Evolutionary conservation across 2,329 filamentous ascomycete genomes (phyloP).

Genomic region (Cladosporium sp.): DNA sequence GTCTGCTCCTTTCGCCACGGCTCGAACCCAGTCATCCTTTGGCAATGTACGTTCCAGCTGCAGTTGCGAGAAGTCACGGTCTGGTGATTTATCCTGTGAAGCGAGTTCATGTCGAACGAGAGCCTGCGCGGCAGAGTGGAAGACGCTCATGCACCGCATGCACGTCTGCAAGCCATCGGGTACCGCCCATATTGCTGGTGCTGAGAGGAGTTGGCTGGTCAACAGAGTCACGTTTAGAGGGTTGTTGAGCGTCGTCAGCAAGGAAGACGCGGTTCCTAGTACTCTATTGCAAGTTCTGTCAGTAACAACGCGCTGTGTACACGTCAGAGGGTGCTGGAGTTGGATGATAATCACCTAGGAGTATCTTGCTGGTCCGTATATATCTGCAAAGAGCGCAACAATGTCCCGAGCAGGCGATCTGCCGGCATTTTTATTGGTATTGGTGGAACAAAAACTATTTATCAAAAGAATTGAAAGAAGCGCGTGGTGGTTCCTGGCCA

Average conservation of each 20-base stretch:
- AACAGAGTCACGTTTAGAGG: slow-evolving; percentile 69
- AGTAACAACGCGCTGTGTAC: slow-evolving; percentile 11
- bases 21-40: slow-evolving; percentile 54
- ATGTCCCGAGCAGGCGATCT: slow-evolving; percentile 61
- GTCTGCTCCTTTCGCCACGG: slow-evolving; percentile 56
- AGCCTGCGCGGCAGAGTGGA: slow-evolving; percentile 61
- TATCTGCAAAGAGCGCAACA: slow-evolving; percentile 59
- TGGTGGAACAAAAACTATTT: no score
- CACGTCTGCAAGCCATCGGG: slow-evolving; percentile 59
- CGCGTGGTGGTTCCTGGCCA: no score
- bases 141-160: slow-evolving; percentile 64
- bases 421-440: slow-evolving; percentile 27
- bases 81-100: slow-evolving; percentile 24
- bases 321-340: not conserved
- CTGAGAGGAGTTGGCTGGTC: slow-evolving; percentile 65
- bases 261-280: slow-evolving; percentile 61
- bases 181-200: slow-evolving; percentile 65
- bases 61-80: slow-evolving; percentile 23
- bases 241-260: slow-evolving; percentile 66
- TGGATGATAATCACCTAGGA: slow-evolving; percentile 42
- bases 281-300: slow-evolving; percentile 33
- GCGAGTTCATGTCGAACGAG: slow-evolving; percentile 46
- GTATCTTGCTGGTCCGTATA: slow-evolving; percentile 56
- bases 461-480: no score
- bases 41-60: slow-evolving; percentile 29